Conservation (phyloP, 176 grass and related monocot genomes). For the Ensete ventricosum region DNA sequence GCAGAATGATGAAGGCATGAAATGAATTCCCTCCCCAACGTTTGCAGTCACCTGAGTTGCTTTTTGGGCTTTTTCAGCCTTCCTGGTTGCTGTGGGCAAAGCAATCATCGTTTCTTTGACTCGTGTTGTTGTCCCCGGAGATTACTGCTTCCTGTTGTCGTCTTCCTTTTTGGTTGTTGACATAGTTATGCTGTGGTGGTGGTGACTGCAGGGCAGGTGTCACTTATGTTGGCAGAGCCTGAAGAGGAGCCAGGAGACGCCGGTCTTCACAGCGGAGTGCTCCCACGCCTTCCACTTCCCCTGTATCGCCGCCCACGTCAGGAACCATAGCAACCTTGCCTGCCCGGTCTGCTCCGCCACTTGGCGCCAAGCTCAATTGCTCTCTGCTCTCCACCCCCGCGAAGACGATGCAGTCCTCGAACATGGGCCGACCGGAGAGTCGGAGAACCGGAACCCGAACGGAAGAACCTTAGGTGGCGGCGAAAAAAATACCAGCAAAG, state of each 20-base stretch:
- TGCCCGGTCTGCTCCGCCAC: slow-evolving; percentile 72
- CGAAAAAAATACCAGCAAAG: not conserved
- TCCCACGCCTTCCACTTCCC: slow-evolving; percentile 87
- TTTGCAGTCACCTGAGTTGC: not conserved
- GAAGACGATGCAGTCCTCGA: not conserved
- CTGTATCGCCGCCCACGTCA: slow-evolving; percentile 62
- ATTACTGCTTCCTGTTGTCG: not conserved
- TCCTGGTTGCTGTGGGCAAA: not conserved
- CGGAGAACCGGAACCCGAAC: slow-evolving; percentile 18
- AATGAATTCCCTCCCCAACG: not conserved
- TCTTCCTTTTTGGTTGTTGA: not conserved
- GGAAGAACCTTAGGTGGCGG: not conserved
- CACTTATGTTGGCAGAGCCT: slow-evolving; percentile 55
- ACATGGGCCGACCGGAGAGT: not conserved
- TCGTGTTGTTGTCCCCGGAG: not conserved
- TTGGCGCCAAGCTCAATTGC: slow-evolving; percentile 64
- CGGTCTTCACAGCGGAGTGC: slow-evolving; percentile 96
- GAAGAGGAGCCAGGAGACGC: slow-evolving; percentile 51
- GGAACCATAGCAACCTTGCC: slow-evolving; percentile 29
- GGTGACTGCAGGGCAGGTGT: slow-evolving; percentile 50
- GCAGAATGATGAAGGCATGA: too few species aligned
- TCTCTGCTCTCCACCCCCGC: slow-evolving; percentile 31
- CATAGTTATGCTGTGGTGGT: not conserved
- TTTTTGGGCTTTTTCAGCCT: not conserved
- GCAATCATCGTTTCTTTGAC: not conserved